Evolutionary conservation across 2,329 filamentous ascomycete species (phyloP).

Genomic region (Basipetospora chlamydospora): DNA sequence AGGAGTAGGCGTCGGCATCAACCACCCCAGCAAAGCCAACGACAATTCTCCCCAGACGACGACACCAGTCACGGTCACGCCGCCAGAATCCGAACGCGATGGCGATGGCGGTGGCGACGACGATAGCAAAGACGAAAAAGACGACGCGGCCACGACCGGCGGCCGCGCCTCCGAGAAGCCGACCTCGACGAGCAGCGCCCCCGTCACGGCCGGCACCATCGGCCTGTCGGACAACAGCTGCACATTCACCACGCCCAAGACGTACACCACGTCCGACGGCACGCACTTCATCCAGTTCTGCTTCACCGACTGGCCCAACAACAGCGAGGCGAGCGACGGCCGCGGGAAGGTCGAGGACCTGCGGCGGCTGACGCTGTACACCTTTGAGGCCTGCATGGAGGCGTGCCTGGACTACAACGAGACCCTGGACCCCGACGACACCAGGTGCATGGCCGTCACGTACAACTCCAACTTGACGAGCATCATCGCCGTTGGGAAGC

Average conservation of each 20-base stretch:
- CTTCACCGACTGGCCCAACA: constrained; percentile 12
- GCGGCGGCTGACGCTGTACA: constrained; percentile 7
- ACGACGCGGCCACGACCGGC: not conserved
- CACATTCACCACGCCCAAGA: constrained; percentile 7
- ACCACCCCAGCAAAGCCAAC: not conserved
- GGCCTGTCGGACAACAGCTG: constrained; percentile 9
- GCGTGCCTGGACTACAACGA: constrained; percentile 8
- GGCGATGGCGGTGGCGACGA: too few relatives aligned
- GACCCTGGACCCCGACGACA: not conserved
- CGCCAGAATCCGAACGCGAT: not conserved
- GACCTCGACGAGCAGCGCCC: not conserved
- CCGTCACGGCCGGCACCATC: constrained; percentile 7
- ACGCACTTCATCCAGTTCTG: constrained; percentile 8
- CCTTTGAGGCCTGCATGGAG: constrained; percentile 12
- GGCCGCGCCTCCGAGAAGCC: not conserved
- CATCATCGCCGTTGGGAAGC: constrained; percentile 6
- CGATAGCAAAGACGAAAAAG: not conserved
- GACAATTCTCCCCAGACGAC: not conserved
- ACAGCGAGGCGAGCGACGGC: constrained; percentile 5
- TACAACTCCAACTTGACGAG: constrained; percentile 11
- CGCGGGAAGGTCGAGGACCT: constrained; percentile 10
- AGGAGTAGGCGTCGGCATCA: constrained; percentile 1
- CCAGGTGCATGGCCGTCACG: constrained; percentile 9
- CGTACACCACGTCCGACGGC: constrained; percentile 6
- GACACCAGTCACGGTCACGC: not conserved